Conservation (phyloP, 108 stramenopile species). For the Aurantiochytrium sp. region DNA sequence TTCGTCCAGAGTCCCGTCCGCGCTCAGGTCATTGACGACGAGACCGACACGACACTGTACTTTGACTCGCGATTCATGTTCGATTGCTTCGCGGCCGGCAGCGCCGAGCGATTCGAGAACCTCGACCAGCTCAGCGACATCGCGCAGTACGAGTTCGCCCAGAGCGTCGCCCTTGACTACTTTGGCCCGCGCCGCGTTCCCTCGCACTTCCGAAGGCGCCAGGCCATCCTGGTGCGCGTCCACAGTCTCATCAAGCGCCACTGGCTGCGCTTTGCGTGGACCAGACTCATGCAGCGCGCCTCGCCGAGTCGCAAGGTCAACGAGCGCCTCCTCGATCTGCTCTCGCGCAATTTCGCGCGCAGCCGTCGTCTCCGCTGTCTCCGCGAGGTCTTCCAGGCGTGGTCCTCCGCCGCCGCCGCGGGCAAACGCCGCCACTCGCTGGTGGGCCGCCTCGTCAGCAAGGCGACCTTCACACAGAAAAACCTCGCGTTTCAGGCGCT, state of each 20-base stretch:
- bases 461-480: not conserved
- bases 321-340: not conserved
- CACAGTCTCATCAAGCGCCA: not conserved
- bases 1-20: not conserved
- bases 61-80: slow-evolving; percentile 16
- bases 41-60: not conserved
- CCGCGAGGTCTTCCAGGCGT: not conserved
- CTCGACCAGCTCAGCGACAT: not conserved
- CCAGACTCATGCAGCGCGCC: not conserved
- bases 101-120: not conserved
- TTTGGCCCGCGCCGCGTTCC: not conserved
- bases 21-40: not conserved
- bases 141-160: not conserved
- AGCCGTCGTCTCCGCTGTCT: not conserved
- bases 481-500: not conserved
- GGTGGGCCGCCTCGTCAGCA: not conserved
- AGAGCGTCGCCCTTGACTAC: not conserved
- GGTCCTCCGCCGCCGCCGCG: not conserved
- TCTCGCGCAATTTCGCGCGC: not conserved
- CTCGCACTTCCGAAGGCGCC: not conserved
- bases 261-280: not conserved
- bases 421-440: not conserved
- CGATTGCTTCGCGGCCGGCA: not conserved
- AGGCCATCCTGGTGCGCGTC: not conserved
- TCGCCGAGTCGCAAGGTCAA: not conserved